phyloP scores from a whole-genome alignment of 108 stramenopile species.

The Cyclotella baltica region DNA sequence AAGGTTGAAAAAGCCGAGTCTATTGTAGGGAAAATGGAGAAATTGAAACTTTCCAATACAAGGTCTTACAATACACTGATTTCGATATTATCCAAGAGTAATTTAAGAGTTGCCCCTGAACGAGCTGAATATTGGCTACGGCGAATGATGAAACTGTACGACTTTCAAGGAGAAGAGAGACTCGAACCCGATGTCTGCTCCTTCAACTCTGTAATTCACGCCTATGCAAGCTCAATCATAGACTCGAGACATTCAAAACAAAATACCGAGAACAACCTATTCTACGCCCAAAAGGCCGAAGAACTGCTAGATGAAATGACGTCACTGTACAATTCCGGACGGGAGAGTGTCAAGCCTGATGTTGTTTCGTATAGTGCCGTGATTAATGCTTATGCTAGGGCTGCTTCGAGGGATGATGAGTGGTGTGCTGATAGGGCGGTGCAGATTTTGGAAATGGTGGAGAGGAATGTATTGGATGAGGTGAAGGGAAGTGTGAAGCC shows the following conservation, averaged over 20 bases:
- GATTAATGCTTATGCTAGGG: slow-evolving; percentile 77
- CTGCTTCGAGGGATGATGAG: slow-evolving; percentile 35
- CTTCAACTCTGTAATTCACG: slow-evolving; percentile 69
- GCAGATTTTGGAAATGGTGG: slow-evolving; percentile 45
- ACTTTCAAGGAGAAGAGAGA: slow-evolving; percentile 20
- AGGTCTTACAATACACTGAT: slow-evolving; percentile 72
- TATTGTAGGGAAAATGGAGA: slow-evolving; percentile 37
- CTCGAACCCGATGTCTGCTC: slow-evolving; percentile 69
- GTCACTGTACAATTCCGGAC: slow-evolving; percentile 46
- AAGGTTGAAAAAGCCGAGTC: slow-evolving; percentile 37
- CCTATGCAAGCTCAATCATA: slow-evolving; percentile 49
- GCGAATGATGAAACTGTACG: slow-evolving; percentile 48
- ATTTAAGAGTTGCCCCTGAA: slow-evolving; percentile 46
- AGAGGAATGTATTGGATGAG: not conserved
- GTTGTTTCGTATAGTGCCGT: slow-evolving; percentile 61
- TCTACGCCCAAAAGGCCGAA: slow-evolving; percentile 59
- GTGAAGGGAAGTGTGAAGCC: slow-evolving; percentile 36
- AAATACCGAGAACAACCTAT: slow-evolving; percentile 25
- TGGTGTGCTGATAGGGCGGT: slow-evolving; percentile 41
- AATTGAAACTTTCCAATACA: slow-evolving; percentile 31
- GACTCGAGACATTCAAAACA: slow-evolving; percentile 2
- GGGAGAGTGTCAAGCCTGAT: slow-evolving; percentile 60
- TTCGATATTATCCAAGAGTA: slow-evolving; percentile 56
- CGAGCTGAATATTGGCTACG: slow-evolving; percentile 61
- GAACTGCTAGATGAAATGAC: slow-evolving; percentile 63